phyloP scores from a whole-genome alignment of 2,329 filamentous ascomycete genomes.

The Acrocalymma vagum region DNA sequence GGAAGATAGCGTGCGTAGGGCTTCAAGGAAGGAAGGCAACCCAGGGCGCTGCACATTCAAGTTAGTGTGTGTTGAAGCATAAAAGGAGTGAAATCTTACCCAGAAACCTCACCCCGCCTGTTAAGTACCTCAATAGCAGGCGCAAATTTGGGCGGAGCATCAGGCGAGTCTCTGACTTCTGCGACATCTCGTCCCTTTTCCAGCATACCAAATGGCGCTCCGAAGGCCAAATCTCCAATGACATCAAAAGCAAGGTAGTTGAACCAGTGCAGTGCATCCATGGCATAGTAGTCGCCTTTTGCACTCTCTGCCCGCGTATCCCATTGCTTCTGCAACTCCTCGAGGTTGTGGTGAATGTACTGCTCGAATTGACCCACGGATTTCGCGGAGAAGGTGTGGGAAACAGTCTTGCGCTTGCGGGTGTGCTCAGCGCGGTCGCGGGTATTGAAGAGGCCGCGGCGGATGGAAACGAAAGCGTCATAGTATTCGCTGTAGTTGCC shows the following conservation, averaged over 20 bases:
- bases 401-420: constrained; percentile 87
- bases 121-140: constrained; percentile 89
- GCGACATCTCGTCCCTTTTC: constrained; percentile 78
- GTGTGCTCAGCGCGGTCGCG: constrained; percentile 82
- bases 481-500: constrained; percentile 82
- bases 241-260: constrained; percentile 67
- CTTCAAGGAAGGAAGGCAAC: constrained; percentile 76
- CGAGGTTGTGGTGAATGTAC: constrained; percentile 83
- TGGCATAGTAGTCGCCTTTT: constrained; percentile 64
- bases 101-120: constrained; percentile 85
- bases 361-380: constrained; percentile 86
- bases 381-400: constrained; percentile 86
- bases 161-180: constrained; percentile 71
- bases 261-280: constrained; percentile 84
- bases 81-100: constrained; percentile 44
- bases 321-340: constrained; percentile 77
- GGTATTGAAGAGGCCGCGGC: constrained; percentile 88
- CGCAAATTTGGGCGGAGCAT: constrained; percentile 71
- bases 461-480: constrained; percentile 89
- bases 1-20: constrained; percentile 83
- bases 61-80: constrained; percentile 10
- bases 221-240: constrained; percentile 73
- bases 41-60: constrained; percentile 64
- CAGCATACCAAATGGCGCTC: constrained; percentile 85
- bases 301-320: constrained; percentile 67